These are phyloP conservation scores for Schoenoplectus tabernaemontani DNA, from an alignment of 202 grass and related monocot genomes.

Conservation along the genomic window DNA sequence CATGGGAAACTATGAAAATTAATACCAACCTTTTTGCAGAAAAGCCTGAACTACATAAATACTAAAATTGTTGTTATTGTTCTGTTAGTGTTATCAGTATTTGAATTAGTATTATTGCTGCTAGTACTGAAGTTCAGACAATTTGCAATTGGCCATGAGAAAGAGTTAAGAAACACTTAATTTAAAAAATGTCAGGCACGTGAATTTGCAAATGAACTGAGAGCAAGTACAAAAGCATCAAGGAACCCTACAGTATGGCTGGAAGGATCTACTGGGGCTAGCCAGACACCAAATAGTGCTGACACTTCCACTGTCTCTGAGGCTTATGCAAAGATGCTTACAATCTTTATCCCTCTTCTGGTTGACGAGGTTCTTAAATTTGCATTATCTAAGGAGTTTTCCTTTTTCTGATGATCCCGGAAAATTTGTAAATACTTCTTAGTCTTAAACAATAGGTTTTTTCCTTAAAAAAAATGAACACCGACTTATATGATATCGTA, in stretches of 20 bases:
- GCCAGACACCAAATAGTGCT: slow-evolving; percentile 41
- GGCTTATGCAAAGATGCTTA: slow-evolving; percentile 99
- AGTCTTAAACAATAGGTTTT: not conserved
- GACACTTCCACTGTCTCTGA: slow-evolving; percentile 92
- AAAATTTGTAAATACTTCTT: not conserved
- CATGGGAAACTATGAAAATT: not conserved
- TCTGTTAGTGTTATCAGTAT: not conserved
- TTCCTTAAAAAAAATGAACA: not conserved
- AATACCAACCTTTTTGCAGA: not conserved
- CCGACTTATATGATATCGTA: not conserved
- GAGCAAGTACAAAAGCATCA: slow-evolving; percentile 93
- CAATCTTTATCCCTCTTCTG: slow-evolving; percentile 98
- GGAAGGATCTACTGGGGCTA: slow-evolving; percentile 69
- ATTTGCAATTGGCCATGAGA: not conserved
- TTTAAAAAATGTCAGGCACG: slow-evolving; percentile 46
- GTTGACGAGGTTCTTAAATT: slow-evolving; percentile 73
- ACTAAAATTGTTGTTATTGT: not conserved
- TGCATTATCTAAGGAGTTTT: not conserved
- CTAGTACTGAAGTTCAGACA: not conserved
- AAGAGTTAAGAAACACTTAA: not conserved
- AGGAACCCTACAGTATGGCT: slow-evolving; percentile 93
- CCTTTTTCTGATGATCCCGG: not conserved
- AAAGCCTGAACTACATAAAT: not conserved
- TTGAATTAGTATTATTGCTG: not conserved
- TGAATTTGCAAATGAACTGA: slow-evolving; percentile 98